Conservation (phyloP, 306 rosid genomes). For the Astragalus glycyphyllos region DNA sequence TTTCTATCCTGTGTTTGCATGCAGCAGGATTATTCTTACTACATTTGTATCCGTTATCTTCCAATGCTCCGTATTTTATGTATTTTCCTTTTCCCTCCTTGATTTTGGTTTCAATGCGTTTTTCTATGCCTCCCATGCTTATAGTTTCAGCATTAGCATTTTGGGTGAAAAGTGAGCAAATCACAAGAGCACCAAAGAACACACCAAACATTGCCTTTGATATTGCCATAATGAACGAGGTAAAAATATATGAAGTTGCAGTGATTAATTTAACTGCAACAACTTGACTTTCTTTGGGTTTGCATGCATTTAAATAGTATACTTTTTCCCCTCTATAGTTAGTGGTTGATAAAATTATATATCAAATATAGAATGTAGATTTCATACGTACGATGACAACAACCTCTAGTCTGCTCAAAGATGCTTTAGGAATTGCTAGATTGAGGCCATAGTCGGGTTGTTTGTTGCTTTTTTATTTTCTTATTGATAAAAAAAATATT, state of each 20-base stretch:
- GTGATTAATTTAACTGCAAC: neutral
- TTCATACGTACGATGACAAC: too few species aligned
- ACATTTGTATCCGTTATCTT: neutral
- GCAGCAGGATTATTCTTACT: neutral
- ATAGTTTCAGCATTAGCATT: neutral
- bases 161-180: neutral
- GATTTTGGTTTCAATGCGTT: too few species aligned
- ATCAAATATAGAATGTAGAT: too few species aligned
- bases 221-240: conserved; percentile 13
- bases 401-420: too few species aligned
- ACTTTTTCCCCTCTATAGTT: neutral
- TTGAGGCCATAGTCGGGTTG: too few species aligned
- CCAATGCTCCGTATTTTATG: neutral
- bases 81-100: too few species aligned
- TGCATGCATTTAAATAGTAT: conserved; percentile 2
- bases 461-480: too few species aligned
- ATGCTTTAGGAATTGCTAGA: too few species aligned
- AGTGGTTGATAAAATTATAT: too few species aligned
- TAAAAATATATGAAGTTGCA: neutral
- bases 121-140: too few species aligned
- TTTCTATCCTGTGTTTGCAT: neutral
- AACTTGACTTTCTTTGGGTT: neutral
- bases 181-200: neutral
- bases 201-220: neutral
- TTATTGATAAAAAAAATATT: too few species aligned